These are phyloP conservation scores for Cicer bijugum DNA, from an alignment of 306 rosid genomes.

Conservation along the genomic window DNA sequence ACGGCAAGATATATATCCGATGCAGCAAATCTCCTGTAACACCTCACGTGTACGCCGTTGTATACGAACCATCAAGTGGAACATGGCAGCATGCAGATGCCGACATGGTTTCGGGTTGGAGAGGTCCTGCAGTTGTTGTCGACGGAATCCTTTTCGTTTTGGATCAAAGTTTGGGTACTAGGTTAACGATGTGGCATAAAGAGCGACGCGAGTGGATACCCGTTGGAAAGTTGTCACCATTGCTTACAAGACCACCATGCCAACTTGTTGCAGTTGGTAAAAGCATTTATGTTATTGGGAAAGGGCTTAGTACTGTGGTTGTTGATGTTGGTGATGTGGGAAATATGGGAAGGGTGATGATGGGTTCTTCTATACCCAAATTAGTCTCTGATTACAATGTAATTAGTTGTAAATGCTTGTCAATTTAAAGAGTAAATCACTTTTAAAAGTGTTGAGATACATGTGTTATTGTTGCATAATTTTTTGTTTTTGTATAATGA, in stretches of 20 bases:
- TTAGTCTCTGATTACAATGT: slow-evolving; percentile 60
- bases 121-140: slow-evolving; percentile 81
- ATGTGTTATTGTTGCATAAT: slow-evolving; percentile 29
- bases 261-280: slow-evolving; percentile 73
- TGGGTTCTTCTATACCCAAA: slow-evolving; percentile 73
- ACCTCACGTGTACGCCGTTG: slow-evolving; percentile 61
- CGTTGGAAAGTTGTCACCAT: slow-evolving; percentile 70
- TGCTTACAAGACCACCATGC: slow-evolving; percentile 86
- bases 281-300: slow-evolving; percentile 71
- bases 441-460: neutral
- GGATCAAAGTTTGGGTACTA: slow-evolving; percentile 80
- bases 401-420: slow-evolving; percentile 72
- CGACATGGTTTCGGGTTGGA: slow-evolving; percentile 86
- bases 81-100: slow-evolving; percentile 80
- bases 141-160: slow-evolving; percentile 64
- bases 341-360: slow-evolving; percentile 60
- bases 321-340: slow-evolving; percentile 65
- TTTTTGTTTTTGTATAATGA: neutral
- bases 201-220: slow-evolving; percentile 70
- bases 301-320: slow-evolving; percentile 81
- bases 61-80: slow-evolving; percentile 74
- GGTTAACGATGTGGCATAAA: slow-evolving; percentile 75
- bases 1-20: slow-evolving; percentile 77
- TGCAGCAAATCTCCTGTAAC: slow-evolving; percentile 56
- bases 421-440: slow-evolving; percentile 50